These are phyloP conservation scores for Aegilops bicornis DNA, from an alignment of 176 grass and related monocot species.

Conservation along the genomic window DNA sequence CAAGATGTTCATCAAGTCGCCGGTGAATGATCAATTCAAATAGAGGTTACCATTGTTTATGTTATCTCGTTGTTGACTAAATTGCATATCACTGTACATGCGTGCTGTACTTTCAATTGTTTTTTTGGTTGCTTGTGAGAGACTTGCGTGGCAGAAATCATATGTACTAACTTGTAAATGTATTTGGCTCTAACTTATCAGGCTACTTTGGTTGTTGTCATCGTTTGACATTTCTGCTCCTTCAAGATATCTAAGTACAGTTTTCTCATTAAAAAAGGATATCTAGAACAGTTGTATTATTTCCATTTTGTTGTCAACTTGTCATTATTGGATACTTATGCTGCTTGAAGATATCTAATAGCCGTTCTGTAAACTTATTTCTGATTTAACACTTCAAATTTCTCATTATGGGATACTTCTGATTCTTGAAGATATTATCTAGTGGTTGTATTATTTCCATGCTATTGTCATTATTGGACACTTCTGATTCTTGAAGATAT, in stretches of 20 bases:
- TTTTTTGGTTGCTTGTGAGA: background rate
- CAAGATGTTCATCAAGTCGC: constrained; percentile 8
- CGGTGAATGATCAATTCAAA: background rate
- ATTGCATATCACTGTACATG: background rate
- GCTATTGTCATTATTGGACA: no score
- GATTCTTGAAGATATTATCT: no score
- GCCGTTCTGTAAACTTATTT: background rate
- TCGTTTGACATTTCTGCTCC: constrained; percentile 17
- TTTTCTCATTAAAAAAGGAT: no score
- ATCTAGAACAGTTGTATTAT: background rate
- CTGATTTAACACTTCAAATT: background rate
- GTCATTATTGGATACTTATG: background rate
- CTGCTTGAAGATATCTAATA: background rate
- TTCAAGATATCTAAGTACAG: background rate
- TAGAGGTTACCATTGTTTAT: background rate
- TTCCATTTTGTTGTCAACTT: background rate
- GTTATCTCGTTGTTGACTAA: background rate
- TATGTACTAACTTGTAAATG: background rate
- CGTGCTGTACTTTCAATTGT: background rate
- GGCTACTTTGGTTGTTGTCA: background rate
- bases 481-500: no score
- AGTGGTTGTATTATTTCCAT: no score
- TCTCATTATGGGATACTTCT: background rate
- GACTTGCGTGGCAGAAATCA: background rate
- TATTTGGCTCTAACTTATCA: background rate